Conservation (phyloP, 2,329 filamentous ascomycete species). For the Aureobasidium sp. region DNA sequence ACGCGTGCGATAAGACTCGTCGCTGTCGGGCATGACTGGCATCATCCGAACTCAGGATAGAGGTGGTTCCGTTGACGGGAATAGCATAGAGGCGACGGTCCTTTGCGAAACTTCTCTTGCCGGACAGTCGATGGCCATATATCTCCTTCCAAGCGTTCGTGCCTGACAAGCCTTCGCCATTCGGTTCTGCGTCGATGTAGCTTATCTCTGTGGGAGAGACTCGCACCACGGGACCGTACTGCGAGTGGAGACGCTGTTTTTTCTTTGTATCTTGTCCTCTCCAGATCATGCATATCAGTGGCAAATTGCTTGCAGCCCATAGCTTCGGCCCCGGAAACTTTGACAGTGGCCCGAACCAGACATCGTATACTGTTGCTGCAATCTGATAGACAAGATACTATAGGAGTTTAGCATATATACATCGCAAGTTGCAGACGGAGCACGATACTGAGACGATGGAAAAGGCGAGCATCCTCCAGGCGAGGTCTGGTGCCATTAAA, state of each 20-base stretch:
- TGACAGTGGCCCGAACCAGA: slow-evolving; percentile 36
- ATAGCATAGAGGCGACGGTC: slow-evolving; percentile 18
- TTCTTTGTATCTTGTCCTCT: slow-evolving; percentile 13
- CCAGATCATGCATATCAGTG: slow-evolving; percentile 16
- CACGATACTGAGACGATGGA: neutral
- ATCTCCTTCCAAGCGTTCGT: slow-evolving; percentile 36
- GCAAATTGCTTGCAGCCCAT: slow-evolving; percentile 25
- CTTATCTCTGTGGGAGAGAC: slow-evolving; percentile 40
- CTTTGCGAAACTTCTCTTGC: slow-evolving; percentile 20
- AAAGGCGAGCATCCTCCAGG: neutral
- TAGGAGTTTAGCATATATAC: neutral
- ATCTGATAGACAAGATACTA: slow-evolving; percentile 6
- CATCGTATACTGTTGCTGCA: slow-evolving; percentile 25
- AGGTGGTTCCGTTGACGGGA: slow-evolving; percentile 7
- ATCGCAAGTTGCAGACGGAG: neutral
- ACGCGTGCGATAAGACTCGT: slow-evolving; percentile 32
- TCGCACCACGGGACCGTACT: slow-evolving; percentile 40
- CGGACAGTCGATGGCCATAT: slow-evolving; percentile 8
- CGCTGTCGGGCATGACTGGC: slow-evolving; percentile 31
- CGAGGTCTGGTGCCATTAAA: neutral
- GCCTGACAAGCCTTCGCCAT: slow-evolving; percentile 3
- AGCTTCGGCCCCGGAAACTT: slow-evolving; percentile 36
- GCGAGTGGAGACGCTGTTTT: slow-evolving; percentile 26
- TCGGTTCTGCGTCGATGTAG: slow-evolving; percentile 29
- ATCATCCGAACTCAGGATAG: slow-evolving; percentile 25